phyloP scores from a whole-genome alignment of 192 early-diverging fungal species.

The Geosiphon pyriformis region DNA sequence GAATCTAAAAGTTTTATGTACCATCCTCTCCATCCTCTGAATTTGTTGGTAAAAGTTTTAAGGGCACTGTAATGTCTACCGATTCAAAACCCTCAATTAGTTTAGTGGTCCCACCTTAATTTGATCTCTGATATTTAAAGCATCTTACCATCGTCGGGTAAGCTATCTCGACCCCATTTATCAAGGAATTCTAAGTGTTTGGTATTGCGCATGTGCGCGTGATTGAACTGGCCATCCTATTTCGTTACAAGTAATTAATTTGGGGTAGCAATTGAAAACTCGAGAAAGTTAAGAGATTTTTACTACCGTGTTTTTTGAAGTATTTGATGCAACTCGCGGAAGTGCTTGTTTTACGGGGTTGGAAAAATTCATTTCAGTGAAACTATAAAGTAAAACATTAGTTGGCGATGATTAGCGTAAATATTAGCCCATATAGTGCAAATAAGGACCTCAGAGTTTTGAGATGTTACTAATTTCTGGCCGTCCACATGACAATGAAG shows the following conservation, averaged over 20 bases:
- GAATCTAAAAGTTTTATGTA: neutral
- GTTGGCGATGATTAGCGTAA: too few species aligned
- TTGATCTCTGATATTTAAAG: neutral
- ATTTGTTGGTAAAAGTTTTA: conserved; percentile 7
- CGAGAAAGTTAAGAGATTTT: neutral
- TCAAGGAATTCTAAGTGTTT: conserved; percentile 21
- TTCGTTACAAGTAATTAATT: neutral
- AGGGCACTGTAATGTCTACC: conserved; percentile 11
- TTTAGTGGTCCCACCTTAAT: neutral
- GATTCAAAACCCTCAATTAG: neutral
- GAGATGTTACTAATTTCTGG: too few species aligned
- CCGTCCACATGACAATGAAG: too few species aligned
- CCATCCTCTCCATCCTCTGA: conserved; percentile 8
- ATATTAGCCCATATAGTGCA: too few species aligned
- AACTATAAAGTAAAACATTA: too few species aligned
- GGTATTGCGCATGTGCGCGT: conserved; percentile 9
- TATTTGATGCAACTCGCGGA: neutral
- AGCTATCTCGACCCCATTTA: conserved; percentile 15
- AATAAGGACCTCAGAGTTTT: too few species aligned
- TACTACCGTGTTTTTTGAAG: neutral
- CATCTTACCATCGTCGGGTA: conserved; percentile 13
- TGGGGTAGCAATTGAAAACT: neutral
- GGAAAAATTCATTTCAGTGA: too few species aligned
- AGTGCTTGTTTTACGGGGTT: too few species aligned
- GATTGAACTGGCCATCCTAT: conserved; percentile 20